Conservation (phyloP, 1,284 basidiomycete species). For the Austroboletus sp. region DNA sequence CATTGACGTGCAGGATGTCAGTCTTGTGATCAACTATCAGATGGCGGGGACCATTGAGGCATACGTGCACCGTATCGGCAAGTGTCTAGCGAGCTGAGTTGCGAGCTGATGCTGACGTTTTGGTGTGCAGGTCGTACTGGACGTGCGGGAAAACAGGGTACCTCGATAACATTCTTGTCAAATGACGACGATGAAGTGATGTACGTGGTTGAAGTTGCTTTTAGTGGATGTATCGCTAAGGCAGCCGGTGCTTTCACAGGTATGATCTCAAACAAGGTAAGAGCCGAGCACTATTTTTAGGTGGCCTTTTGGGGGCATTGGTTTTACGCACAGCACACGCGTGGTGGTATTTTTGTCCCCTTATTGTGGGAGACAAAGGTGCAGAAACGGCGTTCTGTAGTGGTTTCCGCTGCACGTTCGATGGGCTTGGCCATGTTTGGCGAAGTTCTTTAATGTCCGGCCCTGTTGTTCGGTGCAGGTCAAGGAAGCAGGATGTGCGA, state of each 20-base stretch:
- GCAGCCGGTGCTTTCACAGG: constrained; percentile 35
- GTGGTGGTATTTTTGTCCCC: background rate
- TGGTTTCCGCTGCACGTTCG: background rate
- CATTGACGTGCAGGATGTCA: constrained; percentile 96
- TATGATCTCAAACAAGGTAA: constrained; percentile 84
- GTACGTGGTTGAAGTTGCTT: constrained; percentile 45
- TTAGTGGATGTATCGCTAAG: background rate
- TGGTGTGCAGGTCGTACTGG: constrained; percentile 77
- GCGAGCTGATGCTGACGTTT: constrained; percentile 5
- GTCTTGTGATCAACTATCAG: constrained; percentile 93
- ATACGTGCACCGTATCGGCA: constrained; percentile 95
- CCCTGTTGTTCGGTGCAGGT: background rate
- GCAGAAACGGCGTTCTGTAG: too few relatives aligned
- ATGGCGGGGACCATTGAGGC: constrained; percentile 95
- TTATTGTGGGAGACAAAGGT: too few relatives aligned
- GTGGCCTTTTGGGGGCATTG: background rate
- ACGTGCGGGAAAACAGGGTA: constrained; percentile 90
- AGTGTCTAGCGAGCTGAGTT: constrained; percentile 20
- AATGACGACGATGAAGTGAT: constrained; percentile 96
- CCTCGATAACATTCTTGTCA: constrained; percentile 90
- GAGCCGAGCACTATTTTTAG: constrained; percentile 22
- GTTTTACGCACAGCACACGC: background rate
- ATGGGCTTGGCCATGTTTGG: background rate
- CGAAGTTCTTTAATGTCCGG: constrained; percentile 10
- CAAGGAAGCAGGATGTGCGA: background rate